Evolutionary conservation across 805 yeast genomes (phyloP), one percentile per base, ranked within the genome.

Genomic region (Zygosaccharomyces rouxii): DNA sequence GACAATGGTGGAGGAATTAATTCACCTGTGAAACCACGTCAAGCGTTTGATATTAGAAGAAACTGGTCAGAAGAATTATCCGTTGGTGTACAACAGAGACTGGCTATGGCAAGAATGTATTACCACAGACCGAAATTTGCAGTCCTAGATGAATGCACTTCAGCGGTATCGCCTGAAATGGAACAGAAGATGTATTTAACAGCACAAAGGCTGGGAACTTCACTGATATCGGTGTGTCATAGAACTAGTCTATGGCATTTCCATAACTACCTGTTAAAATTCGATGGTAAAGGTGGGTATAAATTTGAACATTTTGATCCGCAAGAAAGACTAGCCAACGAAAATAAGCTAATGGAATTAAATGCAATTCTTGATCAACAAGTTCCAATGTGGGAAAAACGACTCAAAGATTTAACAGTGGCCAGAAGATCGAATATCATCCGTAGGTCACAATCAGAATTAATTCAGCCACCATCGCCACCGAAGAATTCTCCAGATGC

Each of bases 121-220:
- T 90, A 89, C 63, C 97, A 90, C 67, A 77, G 78, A 59, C 98
- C 98, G 1, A 85, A 81, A 66, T 90, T 89, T 74, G 98, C 98
- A 0, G 96, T 90, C 22, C 72, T 90, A 55, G 98, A 90, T 69
- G 98, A 90, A 71, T 90, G 97, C 67, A 90, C 98, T 0, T 88
- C 96, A 3, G 92, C 96, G 1, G 95, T 90, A 2, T 83, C 97
- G 0, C 87, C 94, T 9, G 86, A 85, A 51, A 84, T 89, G 80
- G 98, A 90, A 64, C 88, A 85, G 53, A 81, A 83, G 58, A 89
- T 92, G 87, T 90, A 90, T 61, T 68, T 80, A 44, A 84, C 85
- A 59, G 96, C 97, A 0, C 86, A 85, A 62, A 72, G 75, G 14
- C 72, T 86, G 52, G 87, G 88, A 0, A 89, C 89, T 48, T 86